Percentiles rank a stretch among this genome's conserved stretches.
These are phyloP conservation scores for Megacollybia marginata DNA, from an alignment of 768 basidiomycete genomes.

Conservation along the genomic window DNA sequence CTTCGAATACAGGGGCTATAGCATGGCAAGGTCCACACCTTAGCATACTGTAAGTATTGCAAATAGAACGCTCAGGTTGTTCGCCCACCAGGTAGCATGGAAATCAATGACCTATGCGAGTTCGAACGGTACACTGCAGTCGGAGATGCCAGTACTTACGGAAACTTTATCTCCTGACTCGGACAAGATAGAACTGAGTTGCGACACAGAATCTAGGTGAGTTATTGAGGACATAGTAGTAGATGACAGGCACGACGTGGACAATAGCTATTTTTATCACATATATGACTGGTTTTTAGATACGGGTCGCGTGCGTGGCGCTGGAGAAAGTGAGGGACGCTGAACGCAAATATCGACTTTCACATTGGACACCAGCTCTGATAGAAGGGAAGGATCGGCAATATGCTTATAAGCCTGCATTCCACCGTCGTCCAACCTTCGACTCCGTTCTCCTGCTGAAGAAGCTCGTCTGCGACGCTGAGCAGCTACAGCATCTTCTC, in stretches of 20 bases:
- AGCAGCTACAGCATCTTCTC: not conserved
- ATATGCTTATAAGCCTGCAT: slow-evolving; percentile 11
- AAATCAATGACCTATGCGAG: slow-evolving; percentile 89
- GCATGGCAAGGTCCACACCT: slow-evolving; percentile 87
- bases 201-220: slow-evolving; percentile 53
- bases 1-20: slow-evolving; percentile 26
- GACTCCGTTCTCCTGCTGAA: slow-evolving; percentile 34
- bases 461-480: slow-evolving; percentile 35
- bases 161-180: slow-evolving; percentile 58
- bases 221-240: slow-evolving; percentile 45
- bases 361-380: slow-evolving; percentile 11
- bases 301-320: slow-evolving; percentile 1
- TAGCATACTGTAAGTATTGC: slow-evolving; percentile 6
- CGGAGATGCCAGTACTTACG: slow-evolving; percentile 25
- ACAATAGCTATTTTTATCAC: not conserved
- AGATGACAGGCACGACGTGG: not conserved
- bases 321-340: slow-evolving; percentile 1
- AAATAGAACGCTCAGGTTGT: not conserved
- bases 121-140: slow-evolving; percentile 3
- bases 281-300: not conserved
- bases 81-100: slow-evolving; percentile 68
- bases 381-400: slow-evolving; percentile 17
- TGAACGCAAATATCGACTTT: not conserved
- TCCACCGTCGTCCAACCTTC: not conserved
- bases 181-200: slow-evolving; percentile 53